Base-by-base conservation (phyloP, 2,329 filamentous ascomycete species). In the Ilyonectria sp. region DNA sequence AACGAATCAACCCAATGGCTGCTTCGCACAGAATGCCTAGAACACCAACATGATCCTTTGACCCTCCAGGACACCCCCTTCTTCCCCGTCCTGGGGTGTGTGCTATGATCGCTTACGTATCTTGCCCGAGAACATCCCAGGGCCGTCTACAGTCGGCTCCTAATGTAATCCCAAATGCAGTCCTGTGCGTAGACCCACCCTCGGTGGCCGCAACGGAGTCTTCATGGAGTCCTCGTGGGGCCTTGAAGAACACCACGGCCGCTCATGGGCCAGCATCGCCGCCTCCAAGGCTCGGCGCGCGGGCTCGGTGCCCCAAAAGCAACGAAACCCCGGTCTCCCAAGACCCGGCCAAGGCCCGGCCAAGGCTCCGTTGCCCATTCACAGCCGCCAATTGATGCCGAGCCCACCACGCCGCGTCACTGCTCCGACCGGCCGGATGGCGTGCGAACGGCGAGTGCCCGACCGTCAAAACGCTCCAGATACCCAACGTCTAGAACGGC, bases 371-470 rank as follows among this genome's bases (percentile, higher is more conserved):
- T 37, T n/a, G 62, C 43, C 70, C 68, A 68, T 60, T 70, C 64
- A 69, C 63, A 63, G 69, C 65, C 43, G 65, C 47, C 61, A 69
- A 73, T 67, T 73, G 70, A 63, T 65, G 57, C 71, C 73, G 67
- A 73, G 63, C 63, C 70, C 73, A 72, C 71, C 70, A 75, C 71
- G 73, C 73, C 73, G 73, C 71, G 73, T 73, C 70, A 75, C 70
- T 72, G 50, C 69, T 67, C 57, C 56, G 60, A 70, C 63, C 68
- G 60, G 64, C 58, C 65, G 62, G 67, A 71, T 75, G 73, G 73
- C 70, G 73, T 74, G 69, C 70, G 63, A 63, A 70, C 50, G 65
- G 43, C 55, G 58, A 60, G 59, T 50, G 60, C 61, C 52, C 55
- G 63, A 69, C 57, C 49, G 61, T 69, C 57, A 29, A 71, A 50